Percentiles rank a stretch among this genome's conserved stretches.
phyloP scores from a whole-genome alignment of 2,329 filamentous ascomycete genomes.

The Cucurbitaria berberidis region DNA sequence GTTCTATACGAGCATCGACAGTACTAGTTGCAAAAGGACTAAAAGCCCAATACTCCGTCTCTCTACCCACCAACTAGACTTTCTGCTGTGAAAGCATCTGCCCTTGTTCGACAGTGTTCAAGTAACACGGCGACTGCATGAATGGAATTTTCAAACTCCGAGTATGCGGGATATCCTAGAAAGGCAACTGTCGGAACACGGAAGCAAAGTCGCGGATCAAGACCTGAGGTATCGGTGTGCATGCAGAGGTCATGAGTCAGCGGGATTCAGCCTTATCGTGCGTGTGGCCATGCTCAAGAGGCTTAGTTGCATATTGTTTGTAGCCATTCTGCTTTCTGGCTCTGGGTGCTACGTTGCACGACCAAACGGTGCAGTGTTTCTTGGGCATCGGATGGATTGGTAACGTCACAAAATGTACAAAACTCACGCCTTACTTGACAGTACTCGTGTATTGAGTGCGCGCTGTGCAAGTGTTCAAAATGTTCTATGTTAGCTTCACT shows the following conservation, averaged over 20 bases:
- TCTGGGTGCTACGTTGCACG: slow-evolving; percentile 12
- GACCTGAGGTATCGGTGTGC: not conserved
- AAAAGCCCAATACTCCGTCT: not conserved
- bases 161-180: slow-evolving; percentile 3
- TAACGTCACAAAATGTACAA: not conserved
- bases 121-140: not conserved
- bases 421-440: not conserved
- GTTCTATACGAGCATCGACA: not conserved
- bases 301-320: slow-evolving; percentile 4
- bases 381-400: not conserved
- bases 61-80: not conserved
- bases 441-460: not conserved
- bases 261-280: slow-evolving; percentile 12
- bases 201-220: slow-evolving; percentile 10
- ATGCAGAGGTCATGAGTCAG: slow-evolving; percentile 7
- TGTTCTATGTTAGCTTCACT: not conserved
- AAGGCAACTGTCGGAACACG: slow-evolving; percentile 18
- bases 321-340: slow-evolving; percentile 9
- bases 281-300: slow-evolving; percentile 2
- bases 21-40: not conserved
- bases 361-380: not conserved
- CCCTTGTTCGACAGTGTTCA: not conserved
- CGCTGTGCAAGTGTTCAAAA: too few relatives aligned
- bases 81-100: not conserved
- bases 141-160: slow-evolving; percentile 1